Conservation (phyloP, 768 basidiomycete genomes). For the Hirschioporus abietinus region DNA sequence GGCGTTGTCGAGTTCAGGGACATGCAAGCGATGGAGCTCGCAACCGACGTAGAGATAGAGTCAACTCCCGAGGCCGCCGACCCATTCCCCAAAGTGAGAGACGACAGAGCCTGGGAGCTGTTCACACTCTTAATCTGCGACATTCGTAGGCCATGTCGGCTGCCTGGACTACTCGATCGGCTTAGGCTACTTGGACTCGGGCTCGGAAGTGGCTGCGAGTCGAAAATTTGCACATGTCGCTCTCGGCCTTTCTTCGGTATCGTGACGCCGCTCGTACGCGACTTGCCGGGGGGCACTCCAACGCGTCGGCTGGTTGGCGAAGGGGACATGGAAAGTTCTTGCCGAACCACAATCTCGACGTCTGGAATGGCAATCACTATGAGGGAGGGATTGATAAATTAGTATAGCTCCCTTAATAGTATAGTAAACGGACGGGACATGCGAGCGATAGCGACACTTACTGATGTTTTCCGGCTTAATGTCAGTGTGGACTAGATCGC, state of each 20-base stretch:
- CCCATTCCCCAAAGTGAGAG: not conserved
- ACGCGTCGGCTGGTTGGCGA: slow-evolving; percentile 76
- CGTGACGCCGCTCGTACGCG: slow-evolving; percentile 51
- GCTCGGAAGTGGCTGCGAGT: slow-evolving; percentile 74
- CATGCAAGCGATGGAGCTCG: slow-evolving; percentile 20
- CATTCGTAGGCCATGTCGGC: slow-evolving; percentile 18
- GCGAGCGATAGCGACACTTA: slow-evolving; percentile 40
- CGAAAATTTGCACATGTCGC: slow-evolving; percentile 74
- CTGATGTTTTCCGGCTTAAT: slow-evolving; percentile 95
- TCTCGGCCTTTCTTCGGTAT: slow-evolving; percentile 50
- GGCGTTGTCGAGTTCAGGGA: slow-evolving; percentile 16
- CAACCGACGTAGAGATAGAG: slow-evolving; percentile 7
- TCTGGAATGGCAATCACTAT: slow-evolving; percentile 82
- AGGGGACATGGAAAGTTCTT: slow-evolving; percentile 61
- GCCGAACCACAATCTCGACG: slow-evolving; percentile 65
- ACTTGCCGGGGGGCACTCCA: slow-evolving; percentile 68
- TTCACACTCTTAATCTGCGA: slow-evolving; percentile 18
- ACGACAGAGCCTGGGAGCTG: slow-evolving; percentile 11
- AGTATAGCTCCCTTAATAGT: slow-evolving; percentile 15
- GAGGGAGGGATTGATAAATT: slow-evolving; percentile 20
- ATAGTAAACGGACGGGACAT: slow-evolving; percentile 11
- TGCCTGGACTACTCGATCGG: slow-evolving; percentile 21
- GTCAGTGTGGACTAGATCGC: slow-evolving; percentile 88
- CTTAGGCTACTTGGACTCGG: slow-evolving; percentile 31
- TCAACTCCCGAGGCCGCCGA: slow-evolving; percentile 4